phyloP scores from a whole-genome alignment of 2,329 filamentous ascomycete genomes.

The Diaporthe australafricana region DNA sequence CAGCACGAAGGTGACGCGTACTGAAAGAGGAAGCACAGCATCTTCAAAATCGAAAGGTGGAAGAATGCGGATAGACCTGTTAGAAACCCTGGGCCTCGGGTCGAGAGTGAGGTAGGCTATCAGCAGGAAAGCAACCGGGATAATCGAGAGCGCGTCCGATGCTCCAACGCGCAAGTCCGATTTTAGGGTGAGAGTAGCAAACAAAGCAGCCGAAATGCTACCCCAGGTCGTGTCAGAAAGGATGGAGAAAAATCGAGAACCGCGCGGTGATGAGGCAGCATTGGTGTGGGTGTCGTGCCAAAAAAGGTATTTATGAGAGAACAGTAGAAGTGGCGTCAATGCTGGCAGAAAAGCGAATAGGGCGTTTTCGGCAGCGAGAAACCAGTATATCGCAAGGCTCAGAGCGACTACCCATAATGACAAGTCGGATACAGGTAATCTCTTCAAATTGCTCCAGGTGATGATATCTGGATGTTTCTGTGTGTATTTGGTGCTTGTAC shows the following conservation, averaged over 20 bases:
- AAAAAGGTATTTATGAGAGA: conserved; percentile 40
- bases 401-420: conserved; percentile 38
- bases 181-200: conserved; percentile 43
- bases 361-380: conserved; percentile 41
- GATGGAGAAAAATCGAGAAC: background rate
- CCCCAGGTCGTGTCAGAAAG: conserved; percentile 40
- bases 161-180: conserved; percentile 39
- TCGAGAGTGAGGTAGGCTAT: conserved; percentile 42
- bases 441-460: background rate
- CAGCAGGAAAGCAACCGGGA: conserved; percentile 46
- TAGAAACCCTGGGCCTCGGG: background rate
- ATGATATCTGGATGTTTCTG: background rate
- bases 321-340: conserved; percentile 47
- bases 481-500: conserved; percentile 23
- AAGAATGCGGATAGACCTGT: background rate
- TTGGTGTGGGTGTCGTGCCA: background rate
- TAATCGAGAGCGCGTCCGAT: conserved; percentile 41
- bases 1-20: background rate
- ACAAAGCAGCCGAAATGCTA: conserved; percentile 40
- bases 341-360: conserved; percentile 42
- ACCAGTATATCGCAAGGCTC: conserved; percentile 38
- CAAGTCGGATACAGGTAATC: background rate
- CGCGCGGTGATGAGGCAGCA: background rate
- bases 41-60: conserved; percentile 2
- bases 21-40: background rate